A percentile compares a stretch with the other conserved stretches of the same genome.
Conservation (phyloP, 179 eudicot species). For the Beta lomatogona region DNA sequence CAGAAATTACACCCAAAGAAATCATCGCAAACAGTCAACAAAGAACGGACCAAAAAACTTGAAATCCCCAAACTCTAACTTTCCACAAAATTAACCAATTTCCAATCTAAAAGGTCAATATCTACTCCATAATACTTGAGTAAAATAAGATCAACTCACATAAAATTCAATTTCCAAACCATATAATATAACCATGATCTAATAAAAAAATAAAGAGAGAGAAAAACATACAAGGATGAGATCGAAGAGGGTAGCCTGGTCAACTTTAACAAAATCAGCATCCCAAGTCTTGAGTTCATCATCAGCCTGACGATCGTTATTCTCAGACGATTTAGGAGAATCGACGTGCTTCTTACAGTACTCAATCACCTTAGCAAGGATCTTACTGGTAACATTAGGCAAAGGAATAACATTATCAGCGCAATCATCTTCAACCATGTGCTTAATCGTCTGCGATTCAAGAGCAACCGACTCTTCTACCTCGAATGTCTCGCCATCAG, state of each 20-base stretch:
- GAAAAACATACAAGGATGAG: conserved; percentile 47
- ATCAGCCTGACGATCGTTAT: conserved; percentile 34
- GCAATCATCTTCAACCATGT: conserved; percentile 58
- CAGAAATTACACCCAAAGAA: not conserved
- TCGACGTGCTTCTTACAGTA: conserved; percentile 66
- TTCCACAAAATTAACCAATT: not conserved
- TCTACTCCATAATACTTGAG: no score
- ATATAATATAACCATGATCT: not conserved
- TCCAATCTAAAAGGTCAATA: not conserved
- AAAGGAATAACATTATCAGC: conserved; percentile 56
- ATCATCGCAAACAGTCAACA: not conserved
- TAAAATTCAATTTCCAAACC: conserved; percentile 5
- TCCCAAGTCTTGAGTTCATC: conserved; percentile 59
- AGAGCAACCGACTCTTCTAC: conserved; percentile 55
- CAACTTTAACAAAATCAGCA: conserved; percentile 59
- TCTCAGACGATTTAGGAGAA: conserved; percentile 27
- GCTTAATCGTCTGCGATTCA: conserved; percentile 64
- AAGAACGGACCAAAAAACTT: not conserved
- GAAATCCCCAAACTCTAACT: not conserved
- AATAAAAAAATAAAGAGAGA: not conserved
- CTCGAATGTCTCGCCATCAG: conserved; percentile 63
- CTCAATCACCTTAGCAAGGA: conserved; percentile 60
- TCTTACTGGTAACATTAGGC: conserved; percentile 58
- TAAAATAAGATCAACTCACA: not conserved
- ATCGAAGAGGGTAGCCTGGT: conserved; percentile 61